Evolutionary conservation across 75 land plant species (phyloP).

Genomic region (Isoetes taiwanensis): DNA sequence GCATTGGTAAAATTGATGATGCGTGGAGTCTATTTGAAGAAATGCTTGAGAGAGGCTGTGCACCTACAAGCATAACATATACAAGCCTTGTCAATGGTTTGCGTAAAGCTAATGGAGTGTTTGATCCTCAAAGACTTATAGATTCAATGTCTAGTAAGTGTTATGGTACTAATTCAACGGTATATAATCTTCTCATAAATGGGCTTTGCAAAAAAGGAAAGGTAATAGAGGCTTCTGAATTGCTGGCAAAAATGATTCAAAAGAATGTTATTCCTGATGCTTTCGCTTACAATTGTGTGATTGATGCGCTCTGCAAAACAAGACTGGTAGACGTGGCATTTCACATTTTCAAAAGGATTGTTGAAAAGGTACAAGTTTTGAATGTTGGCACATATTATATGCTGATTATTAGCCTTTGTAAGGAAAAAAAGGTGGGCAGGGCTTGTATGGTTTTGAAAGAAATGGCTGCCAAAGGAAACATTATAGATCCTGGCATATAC

Average conservation of each 20-base stretch:
- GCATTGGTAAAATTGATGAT: slow-evolving; percentile 19
- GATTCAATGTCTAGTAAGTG: slow-evolving; percentile 38
- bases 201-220: slow-evolving; percentile 34
- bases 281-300: slow-evolving; percentile 37
- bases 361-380: not conserved
- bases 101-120: slow-evolving; percentile 28
- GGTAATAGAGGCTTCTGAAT: slow-evolving; percentile 34
- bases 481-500: not conserved
- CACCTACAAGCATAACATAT: slow-evolving; percentile 30
- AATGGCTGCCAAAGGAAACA: too few relatives aligned
- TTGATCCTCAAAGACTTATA: slow-evolving; percentile 26
- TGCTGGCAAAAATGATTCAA: slow-evolving; percentile 35
- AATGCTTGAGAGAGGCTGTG: slow-evolving; percentile 28
- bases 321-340: not conserved
- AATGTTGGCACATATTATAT: not conserved
- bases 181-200: slow-evolving; percentile 39
- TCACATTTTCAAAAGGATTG: not conserved
- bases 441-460: not conserved
- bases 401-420: not conserved
- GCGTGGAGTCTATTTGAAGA: slow-evolving; percentile 41
- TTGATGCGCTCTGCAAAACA: slow-evolving; percentile 43
- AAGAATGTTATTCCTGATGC: slow-evolving; percentile 39
- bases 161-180: slow-evolving; percentile 35
- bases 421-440: not conserved
- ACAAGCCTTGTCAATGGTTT: slow-evolving; percentile 44